Conservation (phyloP, 345 rosid species). For the Orychophragmus violaceus region DNA sequence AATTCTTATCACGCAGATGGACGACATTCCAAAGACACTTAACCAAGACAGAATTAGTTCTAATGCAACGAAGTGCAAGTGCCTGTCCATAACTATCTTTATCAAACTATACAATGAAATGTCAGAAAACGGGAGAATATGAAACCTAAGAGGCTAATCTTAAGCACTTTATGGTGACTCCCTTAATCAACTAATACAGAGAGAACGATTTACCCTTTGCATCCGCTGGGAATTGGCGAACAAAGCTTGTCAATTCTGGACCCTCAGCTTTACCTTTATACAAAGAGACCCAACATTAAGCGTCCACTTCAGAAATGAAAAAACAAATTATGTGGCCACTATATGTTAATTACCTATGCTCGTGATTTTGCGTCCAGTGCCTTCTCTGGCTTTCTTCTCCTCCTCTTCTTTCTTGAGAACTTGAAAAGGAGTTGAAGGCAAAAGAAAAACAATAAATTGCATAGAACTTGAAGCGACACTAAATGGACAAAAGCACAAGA, state of each 20-base stretch:
- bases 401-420: constrained; percentile 86
- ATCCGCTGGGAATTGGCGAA: constrained; percentile 62
- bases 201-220: constrained; percentile 46
- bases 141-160: neutral
- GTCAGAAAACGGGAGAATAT: neutral
- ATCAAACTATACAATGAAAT: neutral
- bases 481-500: neutral
- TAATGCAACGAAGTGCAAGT: neutral
- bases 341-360: constrained; percentile 38
- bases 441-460: neutral
- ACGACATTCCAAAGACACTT: neutral
- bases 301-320: neutral
- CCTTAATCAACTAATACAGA: neutral
- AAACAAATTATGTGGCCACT: neutral
- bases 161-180: neutral
- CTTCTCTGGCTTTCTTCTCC: constrained; percentile 68
- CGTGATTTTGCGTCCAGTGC: constrained; percentile 35
- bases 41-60: neutral
- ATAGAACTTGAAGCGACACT: neutral
- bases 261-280: constrained; percentile 62
- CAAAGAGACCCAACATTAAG: neutral
- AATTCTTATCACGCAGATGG: neutral
- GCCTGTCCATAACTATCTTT: neutral
- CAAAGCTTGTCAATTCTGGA: constrained; percentile 83
- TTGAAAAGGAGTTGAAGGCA: constrained; percentile 21